Evolutionary conservation across 345 rosid genomes (phyloP).

Genomic region (Populus tremula): DNA sequence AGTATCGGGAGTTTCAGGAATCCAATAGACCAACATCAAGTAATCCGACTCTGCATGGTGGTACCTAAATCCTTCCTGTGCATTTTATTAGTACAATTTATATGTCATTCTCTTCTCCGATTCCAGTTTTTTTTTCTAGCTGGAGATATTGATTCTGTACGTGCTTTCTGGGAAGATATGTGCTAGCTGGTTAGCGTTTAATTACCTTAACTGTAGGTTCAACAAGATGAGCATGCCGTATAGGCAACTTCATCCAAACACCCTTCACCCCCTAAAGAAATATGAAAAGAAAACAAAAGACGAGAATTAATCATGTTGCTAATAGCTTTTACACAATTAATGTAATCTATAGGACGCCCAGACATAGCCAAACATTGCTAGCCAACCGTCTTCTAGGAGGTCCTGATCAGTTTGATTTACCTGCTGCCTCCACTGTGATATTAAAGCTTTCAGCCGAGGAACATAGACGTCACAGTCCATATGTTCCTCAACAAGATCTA

Average conservation of each 20-base stretch:
- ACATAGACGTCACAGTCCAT: constrained; percentile 46
- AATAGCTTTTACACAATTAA: background rate
- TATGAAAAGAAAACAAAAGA: too few relatives aligned
- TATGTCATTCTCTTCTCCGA: background rate
- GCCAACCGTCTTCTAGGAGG: background rate
- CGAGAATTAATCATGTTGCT: background rate
- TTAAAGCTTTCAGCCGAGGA: constrained; percentile 48
- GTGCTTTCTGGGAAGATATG: background rate
- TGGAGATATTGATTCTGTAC: background rate
- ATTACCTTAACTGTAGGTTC: constrained; percentile 47
- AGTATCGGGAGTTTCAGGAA: constrained; percentile 36
- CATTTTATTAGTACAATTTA: background rate
- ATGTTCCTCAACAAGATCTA: constrained; percentile 32
- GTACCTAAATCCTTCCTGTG: constrained; percentile 65
- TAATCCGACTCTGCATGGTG: constrained; percentile 72
- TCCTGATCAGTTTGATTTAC: constrained; percentile 25
- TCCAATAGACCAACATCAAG: constrained; percentile 78
- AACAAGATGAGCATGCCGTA: constrained; percentile 47
- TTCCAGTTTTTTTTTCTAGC: background rate
- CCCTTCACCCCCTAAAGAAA: constrained; percentile 58
- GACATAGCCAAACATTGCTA: too few relatives aligned
- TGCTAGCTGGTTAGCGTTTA: background rate
- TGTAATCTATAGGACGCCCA: too few relatives aligned
- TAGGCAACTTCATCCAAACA: constrained; percentile 72
- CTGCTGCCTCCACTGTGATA: constrained; percentile 48